These are phyloP conservation scores for Solanum piurae DNA, from an alignment of 257 asterid species.

Conservation along the genomic window DNA sequence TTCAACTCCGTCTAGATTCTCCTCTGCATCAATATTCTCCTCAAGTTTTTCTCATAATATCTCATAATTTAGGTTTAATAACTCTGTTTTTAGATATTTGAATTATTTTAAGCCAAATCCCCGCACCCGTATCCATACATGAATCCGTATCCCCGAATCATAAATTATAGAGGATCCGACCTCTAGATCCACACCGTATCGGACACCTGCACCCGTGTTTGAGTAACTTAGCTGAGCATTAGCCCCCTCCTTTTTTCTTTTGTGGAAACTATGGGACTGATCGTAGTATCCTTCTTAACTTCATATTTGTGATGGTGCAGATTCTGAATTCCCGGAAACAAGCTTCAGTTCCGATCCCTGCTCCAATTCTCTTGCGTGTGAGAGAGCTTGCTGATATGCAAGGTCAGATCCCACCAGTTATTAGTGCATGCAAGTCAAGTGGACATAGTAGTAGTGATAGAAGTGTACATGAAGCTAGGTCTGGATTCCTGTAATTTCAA, in stretches of 20 bases:
- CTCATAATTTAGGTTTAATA: too few species aligned
- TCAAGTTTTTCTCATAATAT: neutral
- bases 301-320: conserved; percentile 20
- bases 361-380: conserved; percentile 64
- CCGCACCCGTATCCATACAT: neutral
- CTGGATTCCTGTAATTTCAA: conserved; percentile 38
- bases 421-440: conserved; percentile 29
- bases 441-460: conserved; percentile 16
- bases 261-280: neutral
- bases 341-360: conserved; percentile 63
- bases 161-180: neutral
- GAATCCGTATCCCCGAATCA: neutral
- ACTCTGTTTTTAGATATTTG: neutral
- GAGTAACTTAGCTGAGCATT: too few species aligned
- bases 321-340: conserved; percentile 52
- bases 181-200: neutral
- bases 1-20: neutral
- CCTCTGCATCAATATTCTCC: neutral
- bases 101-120: neutral
- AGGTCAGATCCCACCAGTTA: conserved; percentile 35
- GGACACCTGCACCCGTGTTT: too few species aligned
- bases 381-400: conserved; percentile 81
- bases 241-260: neutral
- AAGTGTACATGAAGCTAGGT: conserved; percentile 24
- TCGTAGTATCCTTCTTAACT: neutral